A percentile compares a stretch with the other conserved stretches of the same genome.
These are phyloP conservation scores for Apiotrichum gamsii DNA, from an alignment of 1,284 basidiomycete genomes.

Conservation along the genomic window DNA sequence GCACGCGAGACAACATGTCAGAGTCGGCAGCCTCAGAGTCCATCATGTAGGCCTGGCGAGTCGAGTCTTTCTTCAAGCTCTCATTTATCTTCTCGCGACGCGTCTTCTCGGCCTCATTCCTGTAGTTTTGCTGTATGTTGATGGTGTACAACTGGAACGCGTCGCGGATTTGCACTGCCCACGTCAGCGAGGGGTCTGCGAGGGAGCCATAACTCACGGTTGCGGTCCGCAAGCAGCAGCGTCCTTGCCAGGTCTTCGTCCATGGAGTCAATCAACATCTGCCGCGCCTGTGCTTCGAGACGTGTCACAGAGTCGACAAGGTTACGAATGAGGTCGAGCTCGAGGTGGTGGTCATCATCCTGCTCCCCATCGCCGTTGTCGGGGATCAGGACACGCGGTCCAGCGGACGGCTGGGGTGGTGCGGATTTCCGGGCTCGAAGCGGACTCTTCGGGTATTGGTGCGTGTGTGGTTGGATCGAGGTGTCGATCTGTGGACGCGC, in stretches of 20 bases:
- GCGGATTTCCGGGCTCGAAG: background rate
- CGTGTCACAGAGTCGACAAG: constrained; percentile 31
- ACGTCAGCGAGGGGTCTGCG: background rate
- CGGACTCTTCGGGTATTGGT: background rate
- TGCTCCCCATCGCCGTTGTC: too few species aligned
- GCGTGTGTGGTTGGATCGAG: too few species aligned
- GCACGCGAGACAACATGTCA: constrained; percentile 29
- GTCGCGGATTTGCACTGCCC: constrained; percentile 35
- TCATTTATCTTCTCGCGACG: background rate
- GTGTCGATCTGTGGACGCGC: too few species aligned
- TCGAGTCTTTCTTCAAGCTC: background rate
- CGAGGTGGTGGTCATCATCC: constrained; percentile 12
- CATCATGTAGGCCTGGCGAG: constrained; percentile 3
- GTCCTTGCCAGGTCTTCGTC: constrained; percentile 36
- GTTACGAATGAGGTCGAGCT: constrained; percentile 26
- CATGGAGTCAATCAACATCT: constrained; percentile 41
- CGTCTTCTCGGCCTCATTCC: background rate
- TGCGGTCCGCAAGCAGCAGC: constrained; percentile 39
- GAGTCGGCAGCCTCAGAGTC: constrained; percentile 3
- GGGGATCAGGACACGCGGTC: too few species aligned
- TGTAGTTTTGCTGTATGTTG: constrained; percentile 2
- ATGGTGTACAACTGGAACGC: constrained; percentile 18
- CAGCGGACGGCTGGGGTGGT: background rate
- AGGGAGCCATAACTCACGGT: constrained; percentile 21
- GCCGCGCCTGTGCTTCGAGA: constrained; percentile 36